Evolutionary conservation across 164 flowering plant species (phyloP).

Genomic region (Euptelea pleiosperma): DNA sequence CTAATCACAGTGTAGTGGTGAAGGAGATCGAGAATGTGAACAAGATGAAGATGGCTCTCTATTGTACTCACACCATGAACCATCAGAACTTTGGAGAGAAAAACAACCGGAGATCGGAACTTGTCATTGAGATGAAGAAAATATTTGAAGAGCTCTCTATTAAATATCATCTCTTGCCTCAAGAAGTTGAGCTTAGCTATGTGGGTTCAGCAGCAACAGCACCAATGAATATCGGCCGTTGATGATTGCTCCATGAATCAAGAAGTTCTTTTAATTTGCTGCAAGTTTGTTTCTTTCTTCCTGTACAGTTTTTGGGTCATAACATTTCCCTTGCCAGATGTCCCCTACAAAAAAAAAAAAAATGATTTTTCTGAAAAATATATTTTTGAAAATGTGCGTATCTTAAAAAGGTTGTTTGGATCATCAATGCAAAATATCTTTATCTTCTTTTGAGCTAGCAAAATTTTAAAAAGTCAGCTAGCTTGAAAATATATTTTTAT

Average conservation of each 20-base stretch:
- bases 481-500: no score
- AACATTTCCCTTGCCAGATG: no score
- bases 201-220: constrained; percentile 27
- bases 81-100: constrained; percentile 65
- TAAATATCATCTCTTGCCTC: constrained; percentile 72
- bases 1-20: constrained; percentile 48
- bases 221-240: neutral
- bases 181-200: constrained; percentile 58
- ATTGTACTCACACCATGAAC: constrained; percentile 71
- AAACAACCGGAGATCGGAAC: constrained; percentile 56
- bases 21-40: constrained; percentile 74
- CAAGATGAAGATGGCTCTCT: constrained; percentile 71
- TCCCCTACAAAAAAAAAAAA: no score
- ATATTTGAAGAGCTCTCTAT: constrained; percentile 66
- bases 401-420: no score
- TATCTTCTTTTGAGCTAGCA: no score
- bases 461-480: no score
- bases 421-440: no score
- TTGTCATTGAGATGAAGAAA: constrained; percentile 61
- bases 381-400: no score
- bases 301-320: no score
- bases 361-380: no score
- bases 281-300: constrained; percentile 1
- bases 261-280: neutral
- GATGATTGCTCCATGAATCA: constrained; percentile 5